A percentile compares a stretch with the other conserved stretches of the same genome.
Conservation (phyloP, 371 early-diverging fungal species). For the Fennellomyces sp. region DNA sequence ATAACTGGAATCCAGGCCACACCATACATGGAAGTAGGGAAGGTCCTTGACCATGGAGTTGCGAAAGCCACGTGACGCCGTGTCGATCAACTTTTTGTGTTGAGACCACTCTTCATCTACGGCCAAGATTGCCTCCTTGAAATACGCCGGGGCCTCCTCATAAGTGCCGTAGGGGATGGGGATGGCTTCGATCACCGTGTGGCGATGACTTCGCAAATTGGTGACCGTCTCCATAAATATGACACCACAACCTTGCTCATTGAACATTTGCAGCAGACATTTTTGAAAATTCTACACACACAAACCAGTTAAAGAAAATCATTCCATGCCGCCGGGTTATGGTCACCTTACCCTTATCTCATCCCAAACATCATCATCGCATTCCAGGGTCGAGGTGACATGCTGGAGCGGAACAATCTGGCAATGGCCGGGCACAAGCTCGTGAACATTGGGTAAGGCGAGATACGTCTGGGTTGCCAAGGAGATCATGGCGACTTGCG, state of each 20-base stretch:
- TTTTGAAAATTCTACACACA: slow-evolving; percentile 87
- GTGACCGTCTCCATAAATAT: slow-evolving; percentile 91
- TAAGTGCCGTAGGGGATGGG: slow-evolving; percentile 82
- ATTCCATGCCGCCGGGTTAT: too few relatives aligned
- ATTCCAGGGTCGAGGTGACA: slow-evolving; percentile 77
- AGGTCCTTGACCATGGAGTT: slow-evolving; percentile 71
- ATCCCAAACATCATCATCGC: slow-evolving; percentile 91
- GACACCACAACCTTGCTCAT: slow-evolving; percentile 66
- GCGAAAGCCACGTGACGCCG: slow-evolving; percentile 73
- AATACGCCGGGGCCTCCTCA: slow-evolving; percentile 86
- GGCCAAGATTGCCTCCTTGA: slow-evolving; percentile 48
- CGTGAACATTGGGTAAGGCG: slow-evolving; percentile 74
- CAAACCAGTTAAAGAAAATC: not conserved
- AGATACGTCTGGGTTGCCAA: slow-evolving; percentile 81
- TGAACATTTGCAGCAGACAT: slow-evolving; percentile 86
- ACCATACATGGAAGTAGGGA: slow-evolving; percentile 98
- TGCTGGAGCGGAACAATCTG: slow-evolving; percentile 91
- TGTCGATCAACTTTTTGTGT: slow-evolving; percentile 88
- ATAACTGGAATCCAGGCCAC: slow-evolving; percentile 81
- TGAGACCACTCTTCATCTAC: slow-evolving; percentile 92
- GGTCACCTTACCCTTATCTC: slow-evolving; percentile 80
- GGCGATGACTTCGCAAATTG: slow-evolving; percentile 72
- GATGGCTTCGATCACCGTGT: slow-evolving; percentile 89
- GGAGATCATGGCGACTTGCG: slow-evolving; percentile 75
- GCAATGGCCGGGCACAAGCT: slow-evolving; percentile 86